A percentile compares a stretch with the other conserved stretches of the same genome.
These are phyloP conservation scores for Thozetella sp. DNA, from an alignment of 495 filamentous ascomycete genomes.

Conservation along the genomic window DNA sequence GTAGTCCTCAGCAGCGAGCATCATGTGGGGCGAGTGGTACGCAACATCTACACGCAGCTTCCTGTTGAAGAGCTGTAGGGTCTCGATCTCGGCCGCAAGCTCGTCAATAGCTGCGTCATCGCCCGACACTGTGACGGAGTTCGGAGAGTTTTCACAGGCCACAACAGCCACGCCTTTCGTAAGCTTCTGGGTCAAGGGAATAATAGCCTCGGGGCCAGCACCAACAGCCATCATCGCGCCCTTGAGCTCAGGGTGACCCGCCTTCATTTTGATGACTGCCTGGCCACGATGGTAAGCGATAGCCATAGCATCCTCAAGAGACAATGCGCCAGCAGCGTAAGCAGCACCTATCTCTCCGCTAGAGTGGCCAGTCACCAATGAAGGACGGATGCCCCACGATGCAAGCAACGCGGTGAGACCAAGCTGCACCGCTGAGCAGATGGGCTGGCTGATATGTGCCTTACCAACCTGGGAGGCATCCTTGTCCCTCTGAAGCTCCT, in stretches of 20 bases:
- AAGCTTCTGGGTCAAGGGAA: constrained; percentile 9
- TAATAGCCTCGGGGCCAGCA: constrained; percentile 13
- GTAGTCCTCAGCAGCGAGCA: constrained; percentile 46
- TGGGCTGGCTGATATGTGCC: constrained; percentile 30
- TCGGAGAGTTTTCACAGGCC: constrained; percentile 44
- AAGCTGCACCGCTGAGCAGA: constrained; percentile 42
- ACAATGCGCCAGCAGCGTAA: constrained; percentile 35
- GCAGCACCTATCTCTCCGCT: constrained; percentile 59
- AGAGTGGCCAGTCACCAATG: constrained; percentile 54
- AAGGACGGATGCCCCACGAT: constrained; percentile 44
- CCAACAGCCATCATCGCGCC: constrained; percentile 46
- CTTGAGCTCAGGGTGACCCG: constrained; percentile 11
- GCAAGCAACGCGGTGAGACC: constrained; percentile 45
- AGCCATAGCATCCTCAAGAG: constrained; percentile 43
- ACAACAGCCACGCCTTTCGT: constrained; percentile 16
- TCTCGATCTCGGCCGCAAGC: constrained; percentile 29
- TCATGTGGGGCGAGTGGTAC: constrained; percentile 57
- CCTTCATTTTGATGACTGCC: constrained; percentile 12
- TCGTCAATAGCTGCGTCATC: constrained; percentile 27
- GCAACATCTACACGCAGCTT: constrained; percentile 54
- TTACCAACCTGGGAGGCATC: constrained; percentile 5
- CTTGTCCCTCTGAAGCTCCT: constrained; percentile 5
- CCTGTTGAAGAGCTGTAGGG: constrained; percentile 44
- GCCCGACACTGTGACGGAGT: constrained; percentile 38
- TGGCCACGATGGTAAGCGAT: constrained; percentile 41